phyloP scores from a whole-genome alignment of 768 basidiomycete genomes.

The Melanogaster broomeanus region DNA sequence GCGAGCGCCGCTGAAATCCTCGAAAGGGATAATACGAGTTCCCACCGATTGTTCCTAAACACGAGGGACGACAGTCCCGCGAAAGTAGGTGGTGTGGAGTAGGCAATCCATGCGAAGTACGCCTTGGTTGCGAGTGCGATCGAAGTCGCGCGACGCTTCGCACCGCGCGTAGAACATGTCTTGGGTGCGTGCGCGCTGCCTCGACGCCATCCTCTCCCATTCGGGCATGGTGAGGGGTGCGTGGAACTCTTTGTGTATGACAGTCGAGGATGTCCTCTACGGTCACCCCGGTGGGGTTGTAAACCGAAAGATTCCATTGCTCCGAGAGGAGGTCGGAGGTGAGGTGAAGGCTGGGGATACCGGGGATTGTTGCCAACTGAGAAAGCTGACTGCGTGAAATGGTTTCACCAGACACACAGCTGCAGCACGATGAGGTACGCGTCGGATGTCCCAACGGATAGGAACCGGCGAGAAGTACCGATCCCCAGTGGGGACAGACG shows the following conservation, averaged over 20 bases:
- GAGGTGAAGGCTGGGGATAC: conserved; percentile 38
- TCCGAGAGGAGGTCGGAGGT: conserved; percentile 48
- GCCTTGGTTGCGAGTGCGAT: conserved; percentile 38
- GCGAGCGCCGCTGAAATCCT: conserved; percentile 27
- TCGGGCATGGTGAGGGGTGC: conserved; percentile 41
- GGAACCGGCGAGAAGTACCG: conserved; percentile 13
- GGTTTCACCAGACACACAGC: conserved; percentile 13
- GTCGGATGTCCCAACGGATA: conserved; percentile 54
- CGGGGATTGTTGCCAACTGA: conserved; percentile 46
- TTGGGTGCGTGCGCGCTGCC: conserved; percentile 45
- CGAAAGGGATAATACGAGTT: conserved; percentile 45
- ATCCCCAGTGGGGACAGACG: conserved; percentile 9
- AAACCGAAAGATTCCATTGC: conserved; percentile 42
- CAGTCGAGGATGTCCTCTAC: conserved; percentile 50
- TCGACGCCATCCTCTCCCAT: conserved; percentile 43
- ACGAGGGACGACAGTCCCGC: conserved; percentile 49
- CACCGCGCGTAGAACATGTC: conserved; percentile 48
- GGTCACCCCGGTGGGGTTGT: conserved; percentile 50
- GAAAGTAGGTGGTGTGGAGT: conserved; percentile 48
- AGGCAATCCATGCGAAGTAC: conserved; percentile 52
- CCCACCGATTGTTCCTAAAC: conserved; percentile 40
- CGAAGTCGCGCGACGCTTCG: conserved; percentile 37
- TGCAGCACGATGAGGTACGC: conserved; percentile 32
- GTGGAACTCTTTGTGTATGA: conserved; percentile 43
- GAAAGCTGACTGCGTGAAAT: conserved; percentile 30